Evolutionary conservation across 1,139 yeast species (phyloP), one percentile per base, ranked within the genome.

Genomic region (Debaryomyces sp.): DNA sequence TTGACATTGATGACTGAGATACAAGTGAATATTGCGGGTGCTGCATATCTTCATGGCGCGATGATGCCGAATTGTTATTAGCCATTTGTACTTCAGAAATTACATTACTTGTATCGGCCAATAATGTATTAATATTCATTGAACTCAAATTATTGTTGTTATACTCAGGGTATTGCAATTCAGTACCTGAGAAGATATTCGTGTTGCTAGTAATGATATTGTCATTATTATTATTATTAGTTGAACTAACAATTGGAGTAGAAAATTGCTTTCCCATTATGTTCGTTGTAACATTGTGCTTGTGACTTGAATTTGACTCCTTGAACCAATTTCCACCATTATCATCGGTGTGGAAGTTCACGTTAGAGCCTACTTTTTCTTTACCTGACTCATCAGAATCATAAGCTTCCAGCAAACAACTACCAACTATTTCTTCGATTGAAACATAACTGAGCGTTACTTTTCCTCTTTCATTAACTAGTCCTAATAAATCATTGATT

Each of bases 371-470:
- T 8, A 48, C 43, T 17, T 46, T 52, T 10, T 52, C 58, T 6
- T 46, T 52, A 22, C 49, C 55, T 13, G 54, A 57, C 23, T 41
- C 43, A 30, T 41, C 18, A 17, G 27, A 30, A 13, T 41, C 43
- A 41, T 45, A 51, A 0, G 62, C 54, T 49, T 80, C 85, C 60
- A 79, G 78, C 8, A 82, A 70, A 55, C 88, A 82, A 61, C 87
- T 80, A 22, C 83, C 82, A 4, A 84, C 82, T 41, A 84, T 77
- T 54, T 84, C 89, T 50, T 80, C 85, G 45, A 82, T 81, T n/a
- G 87, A 82, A 10, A 79, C 71, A 59, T 83, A 84, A 50, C 71
- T 73, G n/a, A 74, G 59, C 1, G 81, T 78, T 24, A 81, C 76
- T 55, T 77, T 79, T 38, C 81, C 82, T 49, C 82, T 68, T 60